Conservation (phyloP, 2,329 filamentous ascomycete species). For the Colletotrichum nymphaeae region DNA sequence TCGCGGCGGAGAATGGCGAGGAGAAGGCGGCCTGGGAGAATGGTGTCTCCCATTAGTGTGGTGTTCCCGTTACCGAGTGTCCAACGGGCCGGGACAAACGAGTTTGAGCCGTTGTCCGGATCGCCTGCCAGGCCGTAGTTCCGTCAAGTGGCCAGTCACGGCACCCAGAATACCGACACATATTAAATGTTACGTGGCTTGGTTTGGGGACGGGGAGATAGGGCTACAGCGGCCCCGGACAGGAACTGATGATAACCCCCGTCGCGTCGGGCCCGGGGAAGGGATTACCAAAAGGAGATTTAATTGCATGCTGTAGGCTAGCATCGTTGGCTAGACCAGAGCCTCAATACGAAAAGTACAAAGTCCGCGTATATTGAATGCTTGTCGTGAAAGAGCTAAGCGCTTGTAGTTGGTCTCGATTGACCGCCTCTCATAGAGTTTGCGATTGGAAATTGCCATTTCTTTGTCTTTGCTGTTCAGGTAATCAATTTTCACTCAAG, state of each 20-base stretch:
- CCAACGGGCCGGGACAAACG: conserved; percentile 12
- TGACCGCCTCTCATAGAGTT: not conserved
- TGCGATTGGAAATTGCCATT: not conserved
- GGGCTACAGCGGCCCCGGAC: not conserved
- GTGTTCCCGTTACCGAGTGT: conserved; percentile 31
- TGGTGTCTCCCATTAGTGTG: conserved; percentile 30
- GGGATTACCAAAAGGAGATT: not conserved
- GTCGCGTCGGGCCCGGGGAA: no score
- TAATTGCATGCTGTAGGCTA: not conserved
- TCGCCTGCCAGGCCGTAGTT: not conserved
- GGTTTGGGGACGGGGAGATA: not conserved
- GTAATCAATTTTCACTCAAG: not conserved
- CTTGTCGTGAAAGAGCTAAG: not conserved
- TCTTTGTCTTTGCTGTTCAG: not conserved
- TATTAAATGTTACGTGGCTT: not conserved
- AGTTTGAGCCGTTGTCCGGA: conserved; percentile 25
- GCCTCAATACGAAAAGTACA: not conserved
- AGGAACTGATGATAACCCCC: no score
- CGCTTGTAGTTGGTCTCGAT: not conserved
- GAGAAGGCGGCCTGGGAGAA: conserved; percentile 16
- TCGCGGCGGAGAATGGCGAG: conserved; percentile 15
- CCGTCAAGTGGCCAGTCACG: not conserved
- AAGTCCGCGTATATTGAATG: not conserved
- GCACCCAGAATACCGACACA: not conserved
- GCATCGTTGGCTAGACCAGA: not conserved